A percentile compares a stretch with the other conserved stretches of the same genome.
phyloP scores from a whole-genome alignment of 2,329 filamentous ascomycete species.

The Pseudocercospora ulei region DNA sequence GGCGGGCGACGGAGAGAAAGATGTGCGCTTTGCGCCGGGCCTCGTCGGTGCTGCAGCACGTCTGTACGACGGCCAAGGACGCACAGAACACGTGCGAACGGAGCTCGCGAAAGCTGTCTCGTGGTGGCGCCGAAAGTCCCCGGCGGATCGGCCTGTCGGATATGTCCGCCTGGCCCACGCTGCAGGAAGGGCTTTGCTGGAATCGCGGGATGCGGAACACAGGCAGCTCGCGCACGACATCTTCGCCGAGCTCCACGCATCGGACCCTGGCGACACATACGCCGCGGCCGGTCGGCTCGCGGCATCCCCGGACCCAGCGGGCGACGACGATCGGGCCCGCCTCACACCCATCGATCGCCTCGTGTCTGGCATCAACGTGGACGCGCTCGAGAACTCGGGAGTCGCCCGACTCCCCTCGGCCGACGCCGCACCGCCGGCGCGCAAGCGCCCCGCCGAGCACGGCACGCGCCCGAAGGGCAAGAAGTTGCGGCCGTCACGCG shows the following conservation, averaged over 20 bases:
- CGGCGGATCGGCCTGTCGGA: slow-evolving; percentile 38
- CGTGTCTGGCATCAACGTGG: slow-evolving; percentile 51
- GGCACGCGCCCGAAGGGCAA: slow-evolving; percentile 46
- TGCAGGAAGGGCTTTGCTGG: slow-evolving; percentile 71
- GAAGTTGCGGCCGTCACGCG: slow-evolving; percentile 50
- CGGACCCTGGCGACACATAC: slow-evolving; percentile 57
- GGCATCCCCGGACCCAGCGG: slow-evolving; percentile 52
- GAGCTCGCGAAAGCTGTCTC: slow-evolving; percentile 70
- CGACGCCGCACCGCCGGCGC: slow-evolving; percentile 28
- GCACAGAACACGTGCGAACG: slow-evolving; percentile 58
- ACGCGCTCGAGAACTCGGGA: slow-evolving; percentile 55
- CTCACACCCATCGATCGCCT: slow-evolving; percentile 56
- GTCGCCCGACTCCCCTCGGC: slow-evolving; percentile 42
- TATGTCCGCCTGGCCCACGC: slow-evolving; percentile 61
- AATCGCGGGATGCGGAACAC: slow-evolving; percentile 61
- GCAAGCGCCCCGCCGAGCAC: slow-evolving; percentile 45
- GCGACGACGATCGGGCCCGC: slow-evolving; percentile 45
- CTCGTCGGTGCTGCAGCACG: slow-evolving; percentile 70
- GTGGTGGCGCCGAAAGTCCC: slow-evolving; percentile 66
- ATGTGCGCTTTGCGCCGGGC: slow-evolving; percentile 73
- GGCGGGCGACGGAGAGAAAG: slow-evolving; percentile 50
- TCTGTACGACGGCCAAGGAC: slow-evolving; percentile 66
- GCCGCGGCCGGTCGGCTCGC: slow-evolving; percentile 79
- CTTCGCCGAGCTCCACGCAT: slow-evolving; percentile 60
- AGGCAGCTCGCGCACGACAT: slow-evolving; percentile 63